Conservation (phyloP, 2,329 filamentous ascomycete species). For the Calonectria crousiana region DNA sequence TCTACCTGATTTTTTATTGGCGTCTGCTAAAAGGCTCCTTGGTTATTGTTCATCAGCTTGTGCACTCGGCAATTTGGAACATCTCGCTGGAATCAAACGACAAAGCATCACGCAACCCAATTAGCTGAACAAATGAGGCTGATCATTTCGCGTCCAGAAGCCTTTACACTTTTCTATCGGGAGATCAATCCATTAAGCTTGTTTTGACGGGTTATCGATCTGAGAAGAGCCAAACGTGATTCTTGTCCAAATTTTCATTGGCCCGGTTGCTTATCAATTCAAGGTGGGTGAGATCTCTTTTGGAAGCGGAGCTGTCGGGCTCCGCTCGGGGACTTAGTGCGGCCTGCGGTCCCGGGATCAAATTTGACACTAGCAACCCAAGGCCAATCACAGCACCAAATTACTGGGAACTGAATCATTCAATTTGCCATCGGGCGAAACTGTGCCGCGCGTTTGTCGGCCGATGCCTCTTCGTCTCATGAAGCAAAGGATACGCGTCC, state of each 20-base stretch:
- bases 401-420: background rate
- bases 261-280: background rate
- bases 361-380: background rate
- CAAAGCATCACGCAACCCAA: background rate
- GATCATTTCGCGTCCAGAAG: background rate
- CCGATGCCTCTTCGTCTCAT: background rate
- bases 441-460: background rate
- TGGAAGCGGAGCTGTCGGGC: background rate
- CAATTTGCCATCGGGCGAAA: background rate
- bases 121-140: background rate
- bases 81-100: background rate
- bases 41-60: background rate
- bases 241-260: background rate
- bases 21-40: background rate
- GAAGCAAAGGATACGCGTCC: too few species aligned
- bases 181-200: background rate
- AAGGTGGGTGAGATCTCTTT: background rate
- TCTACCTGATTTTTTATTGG: background rate
- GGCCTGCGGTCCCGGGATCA: background rate
- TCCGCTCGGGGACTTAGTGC: background rate
- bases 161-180: background rate
- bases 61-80: background rate
- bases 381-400: background rate
- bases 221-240: background rate
- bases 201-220: background rate